Evolutionary conservation across 805 yeast genomes (phyloP).

Genomic region (Candida ascalaphidarum): DNA sequence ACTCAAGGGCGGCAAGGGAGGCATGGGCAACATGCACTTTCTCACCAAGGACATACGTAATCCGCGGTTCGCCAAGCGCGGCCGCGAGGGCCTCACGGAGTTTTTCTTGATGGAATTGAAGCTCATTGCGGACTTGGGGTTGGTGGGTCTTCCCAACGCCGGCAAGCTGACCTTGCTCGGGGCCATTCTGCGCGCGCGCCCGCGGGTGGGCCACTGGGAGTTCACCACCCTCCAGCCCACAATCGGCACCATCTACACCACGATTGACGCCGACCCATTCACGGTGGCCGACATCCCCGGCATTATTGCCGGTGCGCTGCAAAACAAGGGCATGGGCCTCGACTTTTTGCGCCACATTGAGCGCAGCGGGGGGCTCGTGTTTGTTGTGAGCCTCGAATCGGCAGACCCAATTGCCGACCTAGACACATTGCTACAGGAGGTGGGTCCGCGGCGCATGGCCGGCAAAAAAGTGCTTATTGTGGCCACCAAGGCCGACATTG

Average conservation of each 20-base stretch:
- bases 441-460: constrained; percentile 56
- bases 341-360: constrained; percentile 91
- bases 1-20: constrained; percentile 85
- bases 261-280: constrained; percentile 60
- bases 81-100: constrained; percentile 61
- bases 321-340: constrained; percentile 86
- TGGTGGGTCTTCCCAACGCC: constrained; percentile 94
- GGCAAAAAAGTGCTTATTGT: constrained; percentile 63
- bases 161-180: constrained; percentile 87
- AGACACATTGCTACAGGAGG: constrained; percentile 53
- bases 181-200: constrained; percentile 83
- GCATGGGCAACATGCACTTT: constrained; percentile 95
- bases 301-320: constrained; percentile 77
- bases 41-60: constrained; percentile 75
- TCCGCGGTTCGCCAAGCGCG: constrained; percentile 81
- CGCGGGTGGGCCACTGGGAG: constrained; percentile 94
- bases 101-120: constrained; percentile 76
- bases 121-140: constrained; percentile 84
- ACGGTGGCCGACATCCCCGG: constrained; percentile 99
- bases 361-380: constrained; percentile 81
- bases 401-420: constrained; percentile 62
- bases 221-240: constrained; percentile 91
- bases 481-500: constrained; percentile 90
- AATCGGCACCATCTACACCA: constrained; percentile 73
- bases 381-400: constrained; percentile 73